Evolutionary conservation across 2,329 filamentous ascomycete genomes (phyloP), one percentile per base, ranked within the genome.

Genomic region (Nigrospora sphaerica): DNA sequence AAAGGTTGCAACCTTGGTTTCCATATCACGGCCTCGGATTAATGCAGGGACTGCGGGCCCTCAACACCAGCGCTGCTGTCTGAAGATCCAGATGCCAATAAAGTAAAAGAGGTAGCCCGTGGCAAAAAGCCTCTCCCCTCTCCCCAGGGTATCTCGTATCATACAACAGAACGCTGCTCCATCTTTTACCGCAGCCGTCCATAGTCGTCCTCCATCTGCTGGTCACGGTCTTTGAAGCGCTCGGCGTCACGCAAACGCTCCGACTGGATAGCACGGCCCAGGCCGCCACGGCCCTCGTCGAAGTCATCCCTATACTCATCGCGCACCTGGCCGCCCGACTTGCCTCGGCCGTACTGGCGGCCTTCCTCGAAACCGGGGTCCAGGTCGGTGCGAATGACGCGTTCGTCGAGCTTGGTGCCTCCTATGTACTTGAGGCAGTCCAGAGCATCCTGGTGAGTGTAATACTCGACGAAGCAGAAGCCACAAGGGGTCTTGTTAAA

Each of bases 401-500:
- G 84, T 75, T 98, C 93, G 66, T 98, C 93, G 39, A 98, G 80
- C 73, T 98, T 98, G 33, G 93, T 98, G 48, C 93, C 93, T 46
- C 93, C 93, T 60, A 98, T 85, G 65, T 97, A 98, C 71, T 97
- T 98, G 83, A 98, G 85, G 69, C 92, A 97, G 66, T 98, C 93
- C 42, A 98, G 78, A 10, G 93, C 93, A 66, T 98, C 93, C 63
- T 95, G 86, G 66, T 97, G 93, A 31, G 85, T 96, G 73, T 96
- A 97, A 72, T 98, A 98, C 70, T 98, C 93, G 61, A 98, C 93
- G 63, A 98, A 98, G 75, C 93, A 98, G 76, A 98, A 98, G 36
- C 93, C 93, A 68, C 93, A 98, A 1, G 93, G 93, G 1, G 93
- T 98, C 74, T 98, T 98, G 68, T 86, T 87, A 74, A 93, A 95